phyloP scores from a whole-genome alignment of 768 basidiomycete genomes.

The Termitomyces sp. region DNA sequence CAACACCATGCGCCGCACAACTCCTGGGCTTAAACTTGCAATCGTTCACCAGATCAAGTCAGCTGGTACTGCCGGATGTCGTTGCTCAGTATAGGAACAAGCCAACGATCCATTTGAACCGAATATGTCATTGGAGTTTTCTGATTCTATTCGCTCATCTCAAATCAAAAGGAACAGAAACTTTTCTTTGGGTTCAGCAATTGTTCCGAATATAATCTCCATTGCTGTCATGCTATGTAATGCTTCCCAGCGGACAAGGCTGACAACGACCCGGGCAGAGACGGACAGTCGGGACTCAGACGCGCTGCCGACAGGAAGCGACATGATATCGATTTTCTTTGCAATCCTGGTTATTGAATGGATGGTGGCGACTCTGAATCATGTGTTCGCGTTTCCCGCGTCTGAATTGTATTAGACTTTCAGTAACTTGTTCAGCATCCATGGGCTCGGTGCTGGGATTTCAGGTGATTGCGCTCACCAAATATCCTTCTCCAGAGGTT shows the following conservation, averaged over 20 bases:
- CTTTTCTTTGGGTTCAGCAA: not conserved
- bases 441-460: not conserved
- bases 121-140: not conserved
- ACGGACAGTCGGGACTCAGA: not conserved
- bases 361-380: not conserved
- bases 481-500: not conserved
- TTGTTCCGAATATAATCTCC: not conserved
- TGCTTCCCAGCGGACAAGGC: not conserved
- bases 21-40: not conserved
- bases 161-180: not conserved
- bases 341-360: not conserved
- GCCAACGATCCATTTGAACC: not conserved
- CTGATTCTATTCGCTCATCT: not conserved
- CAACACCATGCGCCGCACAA: not conserved
- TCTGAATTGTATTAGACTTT: no score
- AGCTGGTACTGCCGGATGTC: not conserved
- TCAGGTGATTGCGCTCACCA: no score
- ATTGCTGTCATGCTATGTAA: not conserved
- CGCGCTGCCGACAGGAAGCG: not conserved
- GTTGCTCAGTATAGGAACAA: no score
- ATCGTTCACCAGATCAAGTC: not conserved
- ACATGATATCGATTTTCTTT: not conserved
- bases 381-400: not conserved
- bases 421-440: not conserved
- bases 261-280: not conserved